Evolutionary conservation across 495 filamentous ascomycete genomes (phyloP), one percentile per base, ranked within the genome.

Genomic region (Hypoxylon fuscum): DNA sequence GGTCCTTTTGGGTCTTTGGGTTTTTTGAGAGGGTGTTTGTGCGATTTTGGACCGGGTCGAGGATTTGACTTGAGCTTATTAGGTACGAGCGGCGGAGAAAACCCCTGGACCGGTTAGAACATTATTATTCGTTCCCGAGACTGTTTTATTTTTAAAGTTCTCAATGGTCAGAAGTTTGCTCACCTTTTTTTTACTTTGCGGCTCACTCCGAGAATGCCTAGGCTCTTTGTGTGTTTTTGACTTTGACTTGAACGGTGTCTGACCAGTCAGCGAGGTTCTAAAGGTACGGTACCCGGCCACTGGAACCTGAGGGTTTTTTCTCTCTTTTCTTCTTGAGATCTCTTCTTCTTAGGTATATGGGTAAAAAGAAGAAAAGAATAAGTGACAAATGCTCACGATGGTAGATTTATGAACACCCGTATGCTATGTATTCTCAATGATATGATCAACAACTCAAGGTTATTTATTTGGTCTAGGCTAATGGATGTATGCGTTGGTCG

Each of bases 141-240:
- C 25, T n/a, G n/a, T 45, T 29, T 14, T 45, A 2, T 29, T 14
- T 45, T 45, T 29, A 15, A 27, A 27, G 25, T 27, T 27, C 4
- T 27, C 25, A 27, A 8, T 27, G 3, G 23, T 44, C 43, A 32
- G 55, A 59, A 59, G 62, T 56, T 66, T 66, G 62, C 62, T 66
- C 46, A 65, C 47, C 35, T 38, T n/a, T n/a, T 12, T 7, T 11
- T 11, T 29, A 23, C 44, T 22, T 55, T 60, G 56, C 62, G 62
- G 62, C 62, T 66, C 62, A 45, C 56, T 57, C 62, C 62, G 62
- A 66, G 56, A n/a, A n/a, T n/a, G n/a, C n/a, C n/a, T n/a, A n/a
- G n/a, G n/a, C n/a, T n/a, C n/a, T n/a, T n/a, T n/a, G n/a, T n/a
- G n/a, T n/a, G n/a, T n/a, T n/a, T n/a, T 37, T 47, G 18, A 12